Percentiles rank a stretch among this genome's conserved stretches.
Evolutionary conservation across 805 yeast genomes (phyloP).

Genomic region (Dipodascopsis uninucleata): DNA sequence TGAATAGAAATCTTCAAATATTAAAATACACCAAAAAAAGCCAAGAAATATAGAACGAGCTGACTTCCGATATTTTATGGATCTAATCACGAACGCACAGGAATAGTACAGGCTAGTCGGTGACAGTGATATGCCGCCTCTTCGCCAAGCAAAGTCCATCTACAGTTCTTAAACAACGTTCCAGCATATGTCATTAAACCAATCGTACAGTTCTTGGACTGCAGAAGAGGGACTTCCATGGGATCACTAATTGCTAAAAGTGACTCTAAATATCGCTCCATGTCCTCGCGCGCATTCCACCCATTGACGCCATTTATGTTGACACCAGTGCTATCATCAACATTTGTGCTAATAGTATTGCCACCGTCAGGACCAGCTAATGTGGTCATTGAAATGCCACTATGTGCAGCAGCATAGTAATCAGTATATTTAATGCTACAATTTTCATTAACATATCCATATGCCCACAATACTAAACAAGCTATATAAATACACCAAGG

Average conservation of each 20-base stretch:
- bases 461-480: conserved; percentile 33
- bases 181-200: conserved; percentile 23
- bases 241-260: conserved; percentile 19
- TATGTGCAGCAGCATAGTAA: conserved; percentile 3
- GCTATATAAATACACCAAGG: conserved; percentile 34
- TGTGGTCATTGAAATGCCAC: background rate
- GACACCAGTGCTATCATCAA: no score
- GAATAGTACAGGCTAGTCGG: conserved; percentile 17
- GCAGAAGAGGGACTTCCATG: conserved; percentile 6
- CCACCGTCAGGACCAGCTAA: background rate
- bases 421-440: conserved; percentile 12
- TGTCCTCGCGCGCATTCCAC: conserved; percentile 22
- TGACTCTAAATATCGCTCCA: conserved; percentile 18
- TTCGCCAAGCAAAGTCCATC: conserved; percentile 25
- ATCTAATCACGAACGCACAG: no score
- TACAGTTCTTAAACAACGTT: conserved; percentile 10
- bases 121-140: conserved; percentile 22
- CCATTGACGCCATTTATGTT: background rate
- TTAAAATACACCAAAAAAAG: no score
- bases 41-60: no score
- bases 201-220: conserved; percentile 22
- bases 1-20: no score
- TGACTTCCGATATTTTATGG: no score
- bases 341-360: no score
- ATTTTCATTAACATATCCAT: conserved; percentile 25